Evolutionary conservation across 805 yeast species (phyloP).

Genomic region (Yarrowia sp.): DNA sequence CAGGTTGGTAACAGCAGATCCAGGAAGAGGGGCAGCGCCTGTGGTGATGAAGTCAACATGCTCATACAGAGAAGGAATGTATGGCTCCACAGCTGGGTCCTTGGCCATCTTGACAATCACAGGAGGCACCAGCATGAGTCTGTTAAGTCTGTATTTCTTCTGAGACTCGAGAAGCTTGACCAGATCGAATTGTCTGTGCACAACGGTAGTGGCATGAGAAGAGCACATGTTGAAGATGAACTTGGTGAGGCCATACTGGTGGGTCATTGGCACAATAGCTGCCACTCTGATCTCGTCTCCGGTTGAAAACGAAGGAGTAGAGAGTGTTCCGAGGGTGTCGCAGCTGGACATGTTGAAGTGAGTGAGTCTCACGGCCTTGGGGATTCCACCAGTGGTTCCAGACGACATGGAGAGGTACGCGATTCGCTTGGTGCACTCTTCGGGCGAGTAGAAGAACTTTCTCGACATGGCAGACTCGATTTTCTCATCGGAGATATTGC

Average conservation of each 20-base stretch:
- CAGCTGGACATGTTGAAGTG: constrained; percentile 50
- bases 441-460: neutral
- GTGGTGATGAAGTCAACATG: constrained; percentile 43
- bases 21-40: constrained; percentile 49
- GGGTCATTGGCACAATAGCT: constrained; percentile 10
- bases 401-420: constrained; percentile 39
- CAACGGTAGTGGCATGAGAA: constrained; percentile 8
- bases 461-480: neutral
- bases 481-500: neutral
- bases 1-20: neutral
- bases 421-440: constrained; percentile 1
- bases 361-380: constrained; percentile 72
- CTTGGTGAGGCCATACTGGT: constrained; percentile 8
- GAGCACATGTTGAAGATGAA: constrained; percentile 4
- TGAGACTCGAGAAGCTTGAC: constrained; percentile 1
- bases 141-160: constrained; percentile 39
- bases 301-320: constrained; percentile 41
- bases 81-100: constrained; percentile 45
- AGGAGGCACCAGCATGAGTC: constrained; percentile 46
- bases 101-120: constrained; percentile 48
- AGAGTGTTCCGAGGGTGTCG: constrained; percentile 38
- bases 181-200: constrained; percentile 8
- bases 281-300: constrained; percentile 11
- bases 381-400: constrained; percentile 49
- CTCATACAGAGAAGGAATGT: constrained; percentile 43